phyloP scores from a whole-genome alignment of 2,329 filamentous ascomycete species.

The Metarhizium robertsii region DNA sequence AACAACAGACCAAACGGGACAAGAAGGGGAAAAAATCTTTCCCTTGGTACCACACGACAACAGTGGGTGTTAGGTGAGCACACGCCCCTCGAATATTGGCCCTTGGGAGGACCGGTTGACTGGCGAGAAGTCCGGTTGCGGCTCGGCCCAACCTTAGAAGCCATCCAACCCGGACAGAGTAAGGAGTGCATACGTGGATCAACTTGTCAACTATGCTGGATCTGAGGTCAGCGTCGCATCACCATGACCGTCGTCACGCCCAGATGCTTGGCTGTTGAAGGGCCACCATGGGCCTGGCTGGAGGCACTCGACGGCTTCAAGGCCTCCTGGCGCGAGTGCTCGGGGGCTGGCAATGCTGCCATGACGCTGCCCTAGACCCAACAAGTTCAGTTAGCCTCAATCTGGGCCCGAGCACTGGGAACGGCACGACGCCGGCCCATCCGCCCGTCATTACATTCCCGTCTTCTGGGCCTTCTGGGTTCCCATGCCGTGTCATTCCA shows the following conservation, averaged over 20 bases:
- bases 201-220: neutral
- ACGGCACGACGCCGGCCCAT: conserved; percentile 29
- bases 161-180: no score
- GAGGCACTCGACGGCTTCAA: no score
- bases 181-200: neutral
- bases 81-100: neutral
- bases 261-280: no score
- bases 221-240: neutral
- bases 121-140: no score
- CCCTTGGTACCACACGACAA: neutral
- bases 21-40: neutral
- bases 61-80: neutral
- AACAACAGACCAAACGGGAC: neutral
- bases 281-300: neutral
- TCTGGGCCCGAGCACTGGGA: conserved; percentile 17
- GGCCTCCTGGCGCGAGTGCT: no score
- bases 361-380: neutral
- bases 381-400: conserved; percentile 1
- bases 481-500: conserved; percentile 10
- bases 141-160: no score
- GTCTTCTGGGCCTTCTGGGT: conserved; percentile 8
- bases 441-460: conserved; percentile 28
- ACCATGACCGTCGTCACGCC: neutral
- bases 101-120: no score
- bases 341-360: neutral